Conservation (phyloP, 352 stramenopile genomes). For the Pythium monospermum region DNA sequence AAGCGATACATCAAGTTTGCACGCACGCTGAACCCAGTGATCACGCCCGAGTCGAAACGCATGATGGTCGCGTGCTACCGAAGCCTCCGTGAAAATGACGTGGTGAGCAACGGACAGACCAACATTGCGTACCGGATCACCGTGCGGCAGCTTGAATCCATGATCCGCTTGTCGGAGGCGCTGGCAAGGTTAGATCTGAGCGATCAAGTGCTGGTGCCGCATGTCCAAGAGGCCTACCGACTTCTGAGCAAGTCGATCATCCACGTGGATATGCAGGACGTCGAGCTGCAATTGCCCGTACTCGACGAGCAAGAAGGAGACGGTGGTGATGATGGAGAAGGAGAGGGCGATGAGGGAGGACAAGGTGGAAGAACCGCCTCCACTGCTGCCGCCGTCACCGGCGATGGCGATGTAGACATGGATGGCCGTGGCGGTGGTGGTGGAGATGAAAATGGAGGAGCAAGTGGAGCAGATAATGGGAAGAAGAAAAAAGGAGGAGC, state of each 20-base stretch:
- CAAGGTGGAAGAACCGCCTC: too few species aligned
- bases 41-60: slow-evolving; percentile 70
- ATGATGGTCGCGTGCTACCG: slow-evolving; percentile 98
- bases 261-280: slow-evolving; percentile 97
- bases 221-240: slow-evolving; percentile 96
- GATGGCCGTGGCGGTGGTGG: slow-evolving; percentile 6
- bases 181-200: slow-evolving; percentile 95
- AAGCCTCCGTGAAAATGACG: slow-evolving; percentile 95
- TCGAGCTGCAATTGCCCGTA: slow-evolving; percentile 86
- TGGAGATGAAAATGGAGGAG: slow-evolving; percentile 1
- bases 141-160: slow-evolving; percentile 97
- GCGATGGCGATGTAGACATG: slow-evolving; percentile 10
- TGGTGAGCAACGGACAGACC: slow-evolving; percentile 87
- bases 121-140: slow-evolving; percentile 99
- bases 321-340: slow-evolving; percentile 7
- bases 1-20: slow-evolving; percentile 95
- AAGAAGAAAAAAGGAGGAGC: slow-evolving; percentile 21
- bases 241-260: slow-evolving; percentile 98
- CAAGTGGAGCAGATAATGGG: slow-evolving; percentile 8
- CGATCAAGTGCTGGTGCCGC: slow-evolving; percentile 84
- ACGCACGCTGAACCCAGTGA: slow-evolving; percentile 63
- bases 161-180: slow-evolving; percentile 97
- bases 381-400: too few species aligned
- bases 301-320: slow-evolving; percentile 38
- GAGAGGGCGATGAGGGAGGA: not conserved